phyloP scores from a whole-genome alignment of 257 asterid species.

The Nyctanthes arbortristis region DNA sequence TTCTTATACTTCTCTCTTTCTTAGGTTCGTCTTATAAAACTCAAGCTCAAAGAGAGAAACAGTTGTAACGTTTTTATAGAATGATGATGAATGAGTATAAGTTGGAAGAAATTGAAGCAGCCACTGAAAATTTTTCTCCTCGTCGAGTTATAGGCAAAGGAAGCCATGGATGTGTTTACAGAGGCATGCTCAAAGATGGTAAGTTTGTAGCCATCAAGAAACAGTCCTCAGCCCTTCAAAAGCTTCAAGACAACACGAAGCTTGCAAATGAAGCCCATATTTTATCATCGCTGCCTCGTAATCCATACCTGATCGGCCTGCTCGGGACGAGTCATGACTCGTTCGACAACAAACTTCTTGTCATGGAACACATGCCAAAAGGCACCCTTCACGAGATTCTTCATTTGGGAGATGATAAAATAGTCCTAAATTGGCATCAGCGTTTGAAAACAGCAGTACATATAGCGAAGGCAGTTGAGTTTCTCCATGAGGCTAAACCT shows the following conservation, averaged over 20 bases:
- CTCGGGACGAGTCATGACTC: slow-evolving; percentile 46
- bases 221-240: slow-evolving; percentile 57
- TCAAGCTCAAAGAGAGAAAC: not conserved
- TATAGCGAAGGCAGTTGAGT: slow-evolving; percentile 42
- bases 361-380: slow-evolving; percentile 63
- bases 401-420: slow-evolving; percentile 24
- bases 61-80: not conserved
- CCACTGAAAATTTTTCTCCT: slow-evolving; percentile 55
- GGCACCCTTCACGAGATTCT: slow-evolving; percentile 66
- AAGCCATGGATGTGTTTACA: slow-evolving; percentile 73
- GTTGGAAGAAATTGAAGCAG: slow-evolving; percentile 46
- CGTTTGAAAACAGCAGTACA: slow-evolving; percentile 51
- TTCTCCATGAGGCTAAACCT: slow-evolving; percentile 51
- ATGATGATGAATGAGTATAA: slow-evolving; percentile 44
- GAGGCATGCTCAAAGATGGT: slow-evolving; percentile 45
- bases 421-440: slow-evolving; percentile 44
- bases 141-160: slow-evolving; percentile 69
- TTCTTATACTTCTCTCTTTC: not conserved
- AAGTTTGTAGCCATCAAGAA: slow-evolving; percentile 60
- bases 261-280: slow-evolving; percentile 57
- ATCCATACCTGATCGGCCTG: slow-evolving; percentile 38
- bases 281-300: slow-evolving; percentile 38
- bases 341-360: slow-evolving; percentile 30
- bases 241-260: slow-evolving; percentile 55
- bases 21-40: not conserved